These are phyloP conservation scores for Talaromyces sp. DNA, from an alignment of 2,329 filamentous ascomycete genomes.

Conservation along the genomic window DNA sequence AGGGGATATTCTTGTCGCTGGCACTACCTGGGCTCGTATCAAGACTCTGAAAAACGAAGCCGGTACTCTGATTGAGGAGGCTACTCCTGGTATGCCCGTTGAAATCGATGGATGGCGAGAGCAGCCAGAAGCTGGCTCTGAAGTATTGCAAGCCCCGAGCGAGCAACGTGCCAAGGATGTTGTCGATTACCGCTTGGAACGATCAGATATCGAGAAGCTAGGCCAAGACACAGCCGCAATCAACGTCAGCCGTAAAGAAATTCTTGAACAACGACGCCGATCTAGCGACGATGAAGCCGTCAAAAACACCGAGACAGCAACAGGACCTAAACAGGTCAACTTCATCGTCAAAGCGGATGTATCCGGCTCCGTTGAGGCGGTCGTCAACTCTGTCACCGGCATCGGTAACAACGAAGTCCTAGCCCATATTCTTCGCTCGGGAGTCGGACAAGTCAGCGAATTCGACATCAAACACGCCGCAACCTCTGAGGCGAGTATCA, in stretches of 20 bases:
- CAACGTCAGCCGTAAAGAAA: slow-evolving; percentile 64
- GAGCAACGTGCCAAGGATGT: slow-evolving; percentile 78
- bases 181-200: slow-evolving; percentile 71
- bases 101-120: slow-evolving; percentile 95
- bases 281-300: slow-evolving; percentile 34
- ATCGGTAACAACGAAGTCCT: slow-evolving; percentile 83
- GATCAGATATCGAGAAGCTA: slow-evolving; percentile 64
- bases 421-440: slow-evolving; percentile 72
- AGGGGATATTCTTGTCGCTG: slow-evolving; percentile 83
- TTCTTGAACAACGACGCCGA: slow-evolving; percentile 52
- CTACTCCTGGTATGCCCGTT: slow-evolving; percentile 82
- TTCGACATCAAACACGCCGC: slow-evolving; percentile 87
- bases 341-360: slow-evolving; percentile 94
- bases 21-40: slow-evolving; percentile 84
- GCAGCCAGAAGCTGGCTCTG: slow-evolving; percentile 79
- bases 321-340: slow-evolving; percentile 61
- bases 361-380: slow-evolving; percentile 88
- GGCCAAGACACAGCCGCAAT: slow-evolving; percentile 73
- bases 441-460: slow-evolving; percentile 75
- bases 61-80: slow-evolving; percentile 68
- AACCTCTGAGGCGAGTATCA: slow-evolving; percentile 69
- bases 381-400: slow-evolving; percentile 71
- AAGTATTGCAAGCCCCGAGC: slow-evolving; percentile 76
- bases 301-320: slow-evolving; percentile 41
- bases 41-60: slow-evolving; percentile 81